Base-by-base conservation (phyloP, 1,284 basidiomycete genomes). In the Mycosarcoma mackinlayi region DNA sequence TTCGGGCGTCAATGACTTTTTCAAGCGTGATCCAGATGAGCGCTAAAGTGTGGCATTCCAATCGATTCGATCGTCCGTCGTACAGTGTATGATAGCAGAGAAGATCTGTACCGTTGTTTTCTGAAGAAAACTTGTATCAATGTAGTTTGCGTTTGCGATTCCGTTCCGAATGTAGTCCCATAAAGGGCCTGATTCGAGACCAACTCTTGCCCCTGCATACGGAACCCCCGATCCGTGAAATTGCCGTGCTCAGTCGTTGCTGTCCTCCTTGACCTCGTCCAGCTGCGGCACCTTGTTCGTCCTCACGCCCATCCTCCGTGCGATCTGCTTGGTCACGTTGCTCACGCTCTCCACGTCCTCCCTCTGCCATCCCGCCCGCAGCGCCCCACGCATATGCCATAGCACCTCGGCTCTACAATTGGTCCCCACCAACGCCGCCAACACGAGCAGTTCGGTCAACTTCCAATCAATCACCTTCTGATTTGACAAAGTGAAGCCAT, bases 331-430 rank as follows among this genome's bases (percentile, higher is more conserved):
- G 6, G 27, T 18, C n/a, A 48, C 38, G 1, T 18, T 6, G 3
- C 47, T 37, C 0, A 72, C 63, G 19, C 50, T 44, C 7, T 44
- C 18, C 10, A 72, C 56, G 8, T 55, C 53, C 9, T 66, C 28
- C 3, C 39, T 30, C 7, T n/a, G 39, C 68, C 68, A 72, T 2
- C 68, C 68, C 0, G 59, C 68, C 7, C 63, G 21, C 3, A 48
- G n/a, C 3, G 59, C 55, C 6, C 68, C 68, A 1, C 68, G 30
- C 46, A 72, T 53, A 18, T 72, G 68, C 68, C 68, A 72, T 3
- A 59, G 40, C 3, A 66, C 60, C 28, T 72, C 68, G 2, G 24
- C 45, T n/a, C 51, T 33, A 25, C 49, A 52, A 35, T 59, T 60
- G n/a, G 47, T 50, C 2, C 46, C 27, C 7, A 72, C 27, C 19